Percentiles rank a stretch among this genome's conserved stretches.
Evolutionary conservation across 2,329 filamentous ascomycete genomes (phyloP).

Genomic region (Aspergillus phoenicis): DNA sequence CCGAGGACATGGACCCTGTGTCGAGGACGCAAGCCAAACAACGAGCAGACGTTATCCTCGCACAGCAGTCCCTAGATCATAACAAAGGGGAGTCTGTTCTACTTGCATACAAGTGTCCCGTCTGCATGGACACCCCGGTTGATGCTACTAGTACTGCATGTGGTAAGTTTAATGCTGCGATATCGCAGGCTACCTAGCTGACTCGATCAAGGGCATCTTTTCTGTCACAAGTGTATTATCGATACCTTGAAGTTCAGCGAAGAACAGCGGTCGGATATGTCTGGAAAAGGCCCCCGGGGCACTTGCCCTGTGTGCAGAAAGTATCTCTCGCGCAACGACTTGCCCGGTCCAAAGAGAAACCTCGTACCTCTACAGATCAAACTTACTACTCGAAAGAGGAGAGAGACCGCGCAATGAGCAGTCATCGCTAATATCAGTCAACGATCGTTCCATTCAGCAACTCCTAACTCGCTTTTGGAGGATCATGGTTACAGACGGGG

Average conservation of each 20-base stretch:
- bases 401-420: not conserved
- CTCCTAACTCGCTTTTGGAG: not conserved
- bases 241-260: slow-evolving; percentile 62
- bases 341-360: slow-evolving; percentile 36
- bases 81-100: slow-evolving; percentile 41
- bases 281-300: slow-evolving; percentile 37
- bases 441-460: too few species aligned
- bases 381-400: slow-evolving; percentile 34
- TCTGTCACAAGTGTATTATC: slow-evolving; percentile 65
- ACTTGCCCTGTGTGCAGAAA: slow-evolving; percentile 52
- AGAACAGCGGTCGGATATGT: slow-evolving; percentile 44
- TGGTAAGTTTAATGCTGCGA: slow-evolving; percentile 47
- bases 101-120: slow-evolving; percentile 59
- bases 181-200: slow-evolving; percentile 4
- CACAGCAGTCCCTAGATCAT: slow-evolving; percentile 40
- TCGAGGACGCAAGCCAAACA: slow-evolving; percentile 55
- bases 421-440: not conserved
- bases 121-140: slow-evolving; percentile 64
- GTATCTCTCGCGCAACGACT: slow-evolving; percentile 40
- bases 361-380: slow-evolving; percentile 44
- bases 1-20: slow-evolving; percentile 45
- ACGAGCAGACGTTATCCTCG: slow-evolving; percentile 53
- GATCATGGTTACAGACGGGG: not conserved
- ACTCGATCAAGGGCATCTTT: slow-evolving; percentile 57
- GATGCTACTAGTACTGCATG: slow-evolving; percentile 63